phyloP scores from a whole-genome alignment of 345 rosid genomes.

The Firmiana major region DNA sequence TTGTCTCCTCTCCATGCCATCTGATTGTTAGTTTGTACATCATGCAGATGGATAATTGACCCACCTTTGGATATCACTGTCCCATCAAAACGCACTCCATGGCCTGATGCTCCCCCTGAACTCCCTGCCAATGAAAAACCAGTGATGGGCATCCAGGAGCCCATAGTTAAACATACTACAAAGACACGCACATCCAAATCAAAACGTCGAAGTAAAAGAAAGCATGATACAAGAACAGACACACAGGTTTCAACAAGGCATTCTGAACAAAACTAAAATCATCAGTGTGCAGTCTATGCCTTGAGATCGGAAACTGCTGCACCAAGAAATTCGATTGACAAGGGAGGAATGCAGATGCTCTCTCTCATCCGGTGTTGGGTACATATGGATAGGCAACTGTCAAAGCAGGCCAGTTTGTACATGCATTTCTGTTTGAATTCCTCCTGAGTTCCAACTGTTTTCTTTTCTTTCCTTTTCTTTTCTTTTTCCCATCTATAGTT shows the following conservation, averaged over 20 bases:
- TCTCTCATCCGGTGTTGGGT: constrained; percentile 17
- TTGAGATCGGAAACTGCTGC: constrained; percentile 21
- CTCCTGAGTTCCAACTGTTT: constrained; percentile 16
- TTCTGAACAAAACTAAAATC: constrained; percentile 41
- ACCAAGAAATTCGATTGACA: constrained; percentile 7
- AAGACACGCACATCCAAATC: constrained; percentile 57
- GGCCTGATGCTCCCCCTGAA: constrained; percentile 96
- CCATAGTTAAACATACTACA: constrained; percentile 43
- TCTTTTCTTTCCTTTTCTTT: not conserved
- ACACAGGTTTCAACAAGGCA: constrained; percentile 41
- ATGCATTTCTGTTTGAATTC: constrained; percentile 19
- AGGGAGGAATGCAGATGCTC: constrained; percentile 12
- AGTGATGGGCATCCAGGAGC: constrained; percentile 36
- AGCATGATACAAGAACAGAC: constrained; percentile 60
- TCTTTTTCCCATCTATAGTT: not conserved
- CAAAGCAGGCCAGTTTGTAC: constrained; percentile 19
- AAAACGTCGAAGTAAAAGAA: constrained; percentile 69
- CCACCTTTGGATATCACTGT: constrained; percentile 87
- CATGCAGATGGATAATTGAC: constrained; percentile 80
- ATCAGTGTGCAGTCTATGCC: constrained; percentile 10
- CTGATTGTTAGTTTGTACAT: not conserved
- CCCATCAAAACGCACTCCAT: constrained; percentile 79
- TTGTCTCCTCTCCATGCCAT: not conserved
- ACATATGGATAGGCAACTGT: constrained; percentile 20
- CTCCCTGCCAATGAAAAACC: constrained; percentile 48